Evolutionary conservation across 306 rosid genomes (phyloP).

Genomic region (Lathyrus sativus): DNA sequence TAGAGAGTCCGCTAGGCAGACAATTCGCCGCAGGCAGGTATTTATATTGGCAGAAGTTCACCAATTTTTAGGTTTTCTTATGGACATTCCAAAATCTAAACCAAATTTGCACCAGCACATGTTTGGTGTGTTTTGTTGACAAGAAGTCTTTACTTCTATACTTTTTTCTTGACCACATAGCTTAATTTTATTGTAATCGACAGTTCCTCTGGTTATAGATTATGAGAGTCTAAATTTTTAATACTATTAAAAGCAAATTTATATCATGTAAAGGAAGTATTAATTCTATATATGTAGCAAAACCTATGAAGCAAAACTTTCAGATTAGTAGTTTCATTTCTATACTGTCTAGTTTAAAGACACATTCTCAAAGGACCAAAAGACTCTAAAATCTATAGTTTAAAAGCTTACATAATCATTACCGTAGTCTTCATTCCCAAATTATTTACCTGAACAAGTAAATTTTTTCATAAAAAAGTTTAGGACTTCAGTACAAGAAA

Average conservation of each 20-base stretch:
- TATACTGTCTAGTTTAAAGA: background rate
- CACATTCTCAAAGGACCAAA: background rate
- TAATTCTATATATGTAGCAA: background rate
- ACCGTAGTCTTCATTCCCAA: background rate
- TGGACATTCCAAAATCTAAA: conserved; percentile 14
- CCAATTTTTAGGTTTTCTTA: conserved; percentile 15
- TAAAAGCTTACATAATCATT: background rate
- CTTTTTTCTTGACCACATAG: too few relatives aligned
- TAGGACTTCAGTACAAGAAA: background rate
- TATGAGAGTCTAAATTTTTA: background rate
- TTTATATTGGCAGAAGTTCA: conserved; percentile 17
- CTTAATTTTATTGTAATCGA: background rate
- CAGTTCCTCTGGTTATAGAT: background rate
- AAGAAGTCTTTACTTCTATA: background rate
- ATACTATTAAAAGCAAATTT: background rate
- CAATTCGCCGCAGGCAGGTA: conserved; percentile 98
- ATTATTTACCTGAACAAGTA: background rate
- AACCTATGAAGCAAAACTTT: background rate
- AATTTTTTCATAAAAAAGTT: background rate
- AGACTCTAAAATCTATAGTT: background rate
- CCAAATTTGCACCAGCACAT: background rate
- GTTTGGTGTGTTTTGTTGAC: conserved; percentile 22
- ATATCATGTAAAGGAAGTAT: background rate
- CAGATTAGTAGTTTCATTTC: background rate
- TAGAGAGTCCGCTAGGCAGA: conserved; percentile 96